Percentiles rank a stretch among this genome's conserved stretches.
phyloP scores from a whole-genome alignment of 73 alveolate species.

The Paramecium octaurelia region DNA sequence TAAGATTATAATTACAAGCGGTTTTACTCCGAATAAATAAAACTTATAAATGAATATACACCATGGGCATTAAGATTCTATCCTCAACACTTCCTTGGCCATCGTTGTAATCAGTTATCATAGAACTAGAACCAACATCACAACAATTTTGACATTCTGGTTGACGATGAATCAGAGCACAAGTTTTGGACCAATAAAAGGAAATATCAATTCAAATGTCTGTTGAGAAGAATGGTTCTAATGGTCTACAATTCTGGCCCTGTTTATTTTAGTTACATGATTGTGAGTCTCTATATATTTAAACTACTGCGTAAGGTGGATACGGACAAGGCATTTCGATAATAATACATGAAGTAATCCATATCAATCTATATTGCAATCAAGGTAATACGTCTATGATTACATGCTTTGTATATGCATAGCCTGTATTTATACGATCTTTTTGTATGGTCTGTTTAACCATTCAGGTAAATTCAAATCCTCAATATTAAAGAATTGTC shows the following conservation, averaged over 20 bases:
- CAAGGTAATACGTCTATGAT: conserved; percentile 2
- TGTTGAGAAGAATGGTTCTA: background rate
- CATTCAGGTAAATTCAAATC: background rate
- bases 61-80: background rate
- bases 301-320: background rate
- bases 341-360: background rate
- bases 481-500: background rate
- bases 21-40: background rate
- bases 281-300: conserved; percentile 26
- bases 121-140: background rate
- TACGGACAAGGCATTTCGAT: background rate
- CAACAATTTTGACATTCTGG: background rate
- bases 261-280: conserved; percentile 9
- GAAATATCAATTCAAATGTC: background rate
- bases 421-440: background rate
- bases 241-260: background rate
- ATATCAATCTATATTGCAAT: background rate
- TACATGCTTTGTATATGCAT: background rate
- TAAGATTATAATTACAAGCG: background rate
- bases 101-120: background rate
- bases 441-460: background rate
- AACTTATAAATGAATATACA: background rate
- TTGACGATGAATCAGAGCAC: conserved; percentile 20
- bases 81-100: background rate
- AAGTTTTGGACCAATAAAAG: background rate